phyloP scores from a whole-genome alignment of 805 yeast species.

The Candida insectorum region DNA sequence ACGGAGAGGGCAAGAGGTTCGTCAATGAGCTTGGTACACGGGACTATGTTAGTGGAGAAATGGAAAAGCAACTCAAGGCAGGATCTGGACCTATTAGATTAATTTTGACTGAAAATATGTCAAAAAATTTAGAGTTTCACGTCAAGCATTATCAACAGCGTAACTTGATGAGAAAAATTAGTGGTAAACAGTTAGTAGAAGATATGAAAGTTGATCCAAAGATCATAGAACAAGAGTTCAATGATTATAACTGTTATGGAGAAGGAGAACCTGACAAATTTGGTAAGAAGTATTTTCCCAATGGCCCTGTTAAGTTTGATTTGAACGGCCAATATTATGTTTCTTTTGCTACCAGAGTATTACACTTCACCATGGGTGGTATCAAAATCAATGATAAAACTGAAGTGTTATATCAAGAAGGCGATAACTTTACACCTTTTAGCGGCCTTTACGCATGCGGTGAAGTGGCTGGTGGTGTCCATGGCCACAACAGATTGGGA shows the following conservation, averaged over 20 bases:
- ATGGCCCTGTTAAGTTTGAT: constrained; percentile 39
- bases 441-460: constrained; percentile 60
- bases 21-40: constrained; percentile 60
- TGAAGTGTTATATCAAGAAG: constrained; percentile 34
- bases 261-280: constrained; percentile 40
- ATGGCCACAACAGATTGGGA: constrained; percentile 60
- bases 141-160: constrained; percentile 55
- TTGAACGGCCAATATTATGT: constrained; percentile 42
- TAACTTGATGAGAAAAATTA: constrained; percentile 48
- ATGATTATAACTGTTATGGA: constrained; percentile 40
- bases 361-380: constrained; percentile 74
- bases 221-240: constrained; percentile 30
- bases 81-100: constrained; percentile 49
- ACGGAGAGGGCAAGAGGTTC: constrained; percentile 51
- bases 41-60: constrained; percentile 58
- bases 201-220: constrained; percentile 29
- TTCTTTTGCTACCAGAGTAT: constrained; percentile 53
- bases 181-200: constrained; percentile 41
- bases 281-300: constrained; percentile 49
- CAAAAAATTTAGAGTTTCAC: constrained; percentile 44
- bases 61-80: constrained; percentile 39
- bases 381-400: constrained; percentile 49
- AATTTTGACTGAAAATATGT: constrained; percentile 46
- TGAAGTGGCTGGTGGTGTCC: constrained; percentile 67
- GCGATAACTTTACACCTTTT: constrained; percentile 23